Evolutionary conservation across 495 filamentous ascomycete genomes (phyloP), one percentile per base, ranked within the genome.

Genomic region (Xylaria bambusicola): DNA sequence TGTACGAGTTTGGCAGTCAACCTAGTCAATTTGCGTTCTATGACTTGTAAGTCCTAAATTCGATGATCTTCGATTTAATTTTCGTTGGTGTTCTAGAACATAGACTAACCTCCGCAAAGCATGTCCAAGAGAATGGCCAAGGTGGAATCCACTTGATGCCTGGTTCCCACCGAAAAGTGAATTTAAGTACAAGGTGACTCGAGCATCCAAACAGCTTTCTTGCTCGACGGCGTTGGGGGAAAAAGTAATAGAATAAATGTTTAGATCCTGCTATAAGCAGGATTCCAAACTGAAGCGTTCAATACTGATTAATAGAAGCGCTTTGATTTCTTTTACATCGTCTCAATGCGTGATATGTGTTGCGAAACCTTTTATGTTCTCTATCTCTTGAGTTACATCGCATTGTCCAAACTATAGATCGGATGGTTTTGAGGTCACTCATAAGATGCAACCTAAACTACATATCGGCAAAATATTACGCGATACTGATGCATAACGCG

Each of bases 11-110:
- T 72, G 94, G 94, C 70, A 93, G 91, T 77, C 84, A 82, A 62
- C 92, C 94, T 3, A 93, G 87, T 79, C 95, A 97, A 69, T 97
- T 98, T 77, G 91, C 94, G 7, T 98, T 98, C 82, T 98, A 96
- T 76, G 89, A 95, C 66, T 98, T 98, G 92, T 96, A 80, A 84
- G 89, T 86, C 63, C 3, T 33, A 12, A 17, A 21, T 41, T 2
- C n/a, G 9, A 1, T 35, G 6, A 33, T 13, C 15, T 48, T 13
- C n/a, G 47, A 9, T 9, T 1, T 35, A 6, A 33, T 13, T 12
- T 48, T 13, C n/a, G 47, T 12, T 9, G 8, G 18, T 42, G n/a
- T 17, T 6, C 0, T 13, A 17, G 35, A 61, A 17, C 0, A 18
- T 5, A 23, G 42, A 41, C 72, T 77, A 74, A 77, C 63, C 26